Evolutionary conservation across 73 alveolate species (phyloP), one percentile per base, ranked within the genome.

Genomic region (Urostyla sp.): DNA sequence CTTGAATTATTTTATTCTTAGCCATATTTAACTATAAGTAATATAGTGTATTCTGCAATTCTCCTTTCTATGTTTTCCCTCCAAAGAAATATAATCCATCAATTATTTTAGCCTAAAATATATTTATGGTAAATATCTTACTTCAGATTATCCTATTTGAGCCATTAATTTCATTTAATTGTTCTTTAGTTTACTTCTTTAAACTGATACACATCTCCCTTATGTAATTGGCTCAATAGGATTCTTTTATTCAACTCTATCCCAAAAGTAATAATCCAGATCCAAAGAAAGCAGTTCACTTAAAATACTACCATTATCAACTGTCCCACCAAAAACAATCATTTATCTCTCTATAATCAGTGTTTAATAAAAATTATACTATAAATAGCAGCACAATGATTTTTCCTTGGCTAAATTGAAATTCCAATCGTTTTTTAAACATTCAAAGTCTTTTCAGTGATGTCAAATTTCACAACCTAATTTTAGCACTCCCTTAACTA

Each of bases 51-150:
- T 52, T 35, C 2, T n/a, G 23, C 85, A 73, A 28, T 30, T 73
- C 75, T 49, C 85, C 85, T 18, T 48, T 51, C 57, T 73, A 27
- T 20, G 34, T 73, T 2, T 30, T 32, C 1, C 85, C 85, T 30
- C 85, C 85, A 35, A 73, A 73, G 37, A 50, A 56, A 37, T 73
- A 73, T n/a, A 73, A 20, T 23, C 85, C 85, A 69, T 69, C 83
- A 37, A 46, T 45, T 20, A 54, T 31, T 40, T 36, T 74, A 37
- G 50, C 61, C 59, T 50, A 32, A 37, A 48, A 15, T 8, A 69
- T 8, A 40, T 50, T 48, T 18, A 15, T 10, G 0, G 28, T 13
- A 11, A 15, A 31, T 31, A 15, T 30, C 16, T 28, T 4, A 0
- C 21, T 50, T 35, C 60, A 37, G 4, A 16, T 8, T 37, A 21